Percentiles rank a stretch among this genome's conserved stretches.
Evolutionary conservation across 2,329 filamentous ascomycete genomes (phyloP).

Genomic region (Eurotiales sp.): DNA sequence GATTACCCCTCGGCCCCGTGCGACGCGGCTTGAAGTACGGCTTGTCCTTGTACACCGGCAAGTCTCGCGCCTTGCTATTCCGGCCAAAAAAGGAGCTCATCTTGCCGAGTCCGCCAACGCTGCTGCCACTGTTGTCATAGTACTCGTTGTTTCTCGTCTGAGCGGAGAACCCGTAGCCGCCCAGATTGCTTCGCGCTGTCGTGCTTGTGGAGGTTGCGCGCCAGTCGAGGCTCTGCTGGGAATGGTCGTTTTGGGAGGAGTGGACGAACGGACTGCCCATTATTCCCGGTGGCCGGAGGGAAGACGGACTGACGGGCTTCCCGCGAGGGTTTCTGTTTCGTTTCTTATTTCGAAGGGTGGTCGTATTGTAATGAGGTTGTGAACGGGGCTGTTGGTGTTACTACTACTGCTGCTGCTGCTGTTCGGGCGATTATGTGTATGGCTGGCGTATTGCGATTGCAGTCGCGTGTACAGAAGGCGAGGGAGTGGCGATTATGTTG

Average conservation of each 20-base stretch:
- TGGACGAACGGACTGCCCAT: constrained; percentile 47
- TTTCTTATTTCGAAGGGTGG: too few relatives aligned
- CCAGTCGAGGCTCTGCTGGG: constrained; percentile 65
- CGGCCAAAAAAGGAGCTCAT: constrained; percentile 63
- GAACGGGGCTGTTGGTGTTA: too few relatives aligned
- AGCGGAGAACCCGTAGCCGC: constrained; percentile 36
- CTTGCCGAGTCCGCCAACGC: constrained; percentile 54
- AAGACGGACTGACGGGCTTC: neutral
- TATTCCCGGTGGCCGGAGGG: neutral
- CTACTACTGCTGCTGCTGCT: too few relatives aligned
- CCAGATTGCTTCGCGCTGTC: constrained; percentile 35
- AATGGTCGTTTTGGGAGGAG: constrained; percentile 66
- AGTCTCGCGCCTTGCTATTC: constrained; percentile 44
- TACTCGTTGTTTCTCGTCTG: constrained; percentile 20
- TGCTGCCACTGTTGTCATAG: constrained; percentile 31
- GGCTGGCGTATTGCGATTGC: too few relatives aligned
- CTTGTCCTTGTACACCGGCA: constrained; percentile 99
- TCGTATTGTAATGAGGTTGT: too few relatives aligned
- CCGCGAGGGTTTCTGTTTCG: too few relatives aligned
- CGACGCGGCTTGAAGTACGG: constrained; percentile 65
- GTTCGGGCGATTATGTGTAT: neutral
- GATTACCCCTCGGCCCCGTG: constrained; percentile 50
- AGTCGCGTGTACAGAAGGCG: too few relatives aligned
- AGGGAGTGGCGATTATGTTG: neutral
- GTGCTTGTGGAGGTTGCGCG: constrained; percentile 39